A percentile compares a stretch with the other conserved stretches of the same genome.
phyloP scores from a whole-genome alignment of 1,284 basidiomycete genomes.

The Inonotus obliquus region DNA sequence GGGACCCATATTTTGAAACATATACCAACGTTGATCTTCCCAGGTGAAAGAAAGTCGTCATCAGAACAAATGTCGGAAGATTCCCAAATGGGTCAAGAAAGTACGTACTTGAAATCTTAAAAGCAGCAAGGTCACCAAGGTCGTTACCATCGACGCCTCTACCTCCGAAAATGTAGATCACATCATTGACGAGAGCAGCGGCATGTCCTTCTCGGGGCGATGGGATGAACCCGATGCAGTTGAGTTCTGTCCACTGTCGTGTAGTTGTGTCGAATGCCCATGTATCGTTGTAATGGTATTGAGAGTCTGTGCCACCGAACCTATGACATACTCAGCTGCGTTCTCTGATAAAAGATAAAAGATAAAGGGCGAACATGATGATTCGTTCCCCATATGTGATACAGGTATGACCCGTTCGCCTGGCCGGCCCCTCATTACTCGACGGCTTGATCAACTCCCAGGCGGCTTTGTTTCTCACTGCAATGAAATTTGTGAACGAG shows the following conservation, averaged over 20 bases:
- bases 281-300: conserved; percentile 99
- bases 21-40: conserved; percentile 85
- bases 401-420: conserved; percentile 90
- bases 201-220: conserved; percentile 96
- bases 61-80: background rate
- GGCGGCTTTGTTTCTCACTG: conserved; percentile 66
- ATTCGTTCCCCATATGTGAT: conserved; percentile 85
- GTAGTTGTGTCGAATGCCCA: conserved; percentile 92
- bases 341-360: conserved; percentile 14
- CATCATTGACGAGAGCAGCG: conserved; percentile 94
- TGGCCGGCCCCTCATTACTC: conserved; percentile 66
- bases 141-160: conserved; percentile 97
- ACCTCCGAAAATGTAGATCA: conserved; percentile 97
- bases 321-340: conserved; percentile 35
- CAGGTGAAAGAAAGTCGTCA: background rate
- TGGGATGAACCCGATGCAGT: conserved; percentile 97
- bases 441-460: conserved; percentile 80
- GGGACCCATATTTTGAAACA: conserved; percentile 99
- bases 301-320: conserved; percentile 97
- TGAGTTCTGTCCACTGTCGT: conserved; percentile 85
- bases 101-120: conserved; percentile 88
- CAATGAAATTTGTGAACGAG: conserved; percentile 7
- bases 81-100: conserved; percentile 2
- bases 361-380: conserved; percentile 56
- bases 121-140: conserved; percentile 90